Evolutionary conservation across 306 rosid species (phyloP).

Genomic region (Morella rubra): DNA sequence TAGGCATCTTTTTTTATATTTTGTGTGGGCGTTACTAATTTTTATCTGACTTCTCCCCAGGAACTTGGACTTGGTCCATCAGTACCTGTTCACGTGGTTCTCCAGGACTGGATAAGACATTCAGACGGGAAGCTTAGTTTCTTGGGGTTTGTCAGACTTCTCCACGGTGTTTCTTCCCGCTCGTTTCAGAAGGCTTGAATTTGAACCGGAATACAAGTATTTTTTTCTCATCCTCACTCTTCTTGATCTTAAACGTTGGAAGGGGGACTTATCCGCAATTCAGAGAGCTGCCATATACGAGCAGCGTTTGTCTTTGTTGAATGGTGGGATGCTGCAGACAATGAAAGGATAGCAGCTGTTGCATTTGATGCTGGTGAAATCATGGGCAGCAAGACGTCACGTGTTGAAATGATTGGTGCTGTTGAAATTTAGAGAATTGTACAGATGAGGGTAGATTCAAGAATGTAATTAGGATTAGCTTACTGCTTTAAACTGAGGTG

Average conservation of each 20-base stretch:
- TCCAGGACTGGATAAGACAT: constrained; percentile 90
- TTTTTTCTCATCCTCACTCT: constrained; percentile 19
- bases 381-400: constrained; percentile 9
- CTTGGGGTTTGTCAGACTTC: constrained; percentile 76
- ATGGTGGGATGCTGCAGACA: constrained; percentile 32
- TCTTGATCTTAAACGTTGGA: constrained; percentile 26
- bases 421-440: constrained; percentile 48
- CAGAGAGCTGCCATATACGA: background rate
- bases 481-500: constrained; percentile 32
- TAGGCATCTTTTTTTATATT: too few species aligned
- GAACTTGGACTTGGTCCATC: constrained; percentile 86
- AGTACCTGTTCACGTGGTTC: constrained; percentile 81
- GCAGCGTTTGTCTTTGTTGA: constrained; percentile 25
- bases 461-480: constrained; percentile 44
- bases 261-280: constrained; percentile 28
- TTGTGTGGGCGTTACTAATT: constrained; percentile 5
- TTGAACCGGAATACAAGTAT: constrained; percentile 8
- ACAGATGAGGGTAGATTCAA: constrained; percentile 55
- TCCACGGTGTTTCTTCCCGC: constrained; percentile 69
- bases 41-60: constrained; percentile 37
- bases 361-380: constrained; percentile 30
- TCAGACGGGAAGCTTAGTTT: constrained; percentile 88
- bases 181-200: constrained; percentile 60
- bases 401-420: constrained; percentile 39
- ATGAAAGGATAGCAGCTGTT: constrained; percentile 18